Base-by-base conservation (phyloP, 1,139 yeast genomes). In the Blastobotrys petasosporus region DNA sequence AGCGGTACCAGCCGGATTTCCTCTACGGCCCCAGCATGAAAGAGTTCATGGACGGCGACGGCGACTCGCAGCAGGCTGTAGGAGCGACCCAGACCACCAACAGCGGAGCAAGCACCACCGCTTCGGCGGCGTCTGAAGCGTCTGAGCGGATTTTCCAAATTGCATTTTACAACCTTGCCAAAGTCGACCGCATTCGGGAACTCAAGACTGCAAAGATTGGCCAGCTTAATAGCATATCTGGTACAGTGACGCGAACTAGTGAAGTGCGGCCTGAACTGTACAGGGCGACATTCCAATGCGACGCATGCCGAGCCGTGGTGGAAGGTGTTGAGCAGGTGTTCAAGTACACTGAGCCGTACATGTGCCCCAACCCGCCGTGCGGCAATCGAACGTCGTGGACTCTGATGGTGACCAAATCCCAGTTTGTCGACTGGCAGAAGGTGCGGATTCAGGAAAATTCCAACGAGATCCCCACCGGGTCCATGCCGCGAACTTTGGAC, bases 401-500 rank as follows among this genome's bases (percentile, higher is more conserved):
- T 0, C 69, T 94, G 48, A 82, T 85, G 58, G 81, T 90, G 15
- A 66, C 85, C 28, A 87, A 88, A 64, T 86, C 95, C 0, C 87
- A 82, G 53, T 92, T 92, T 59, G 75, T 87, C 52, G 98, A 92
- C 70, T 92, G 99, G 99, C 99, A 92, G 67, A 85, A 86, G 57
- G 94, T 90, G 20, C 77, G 98, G 56, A 85, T 92, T 51, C 99
- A 92, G 64, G 99, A 92, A 63, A 94, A 92, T 61, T 80, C 97
- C 12, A 85, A 76, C 58, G 98, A 92, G 67, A 92, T 92, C 50
- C 99, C 99, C 25, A 88, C 97, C 0, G 99, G 99, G 29, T 87
- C 97, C 2, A 92, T 92, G 99, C 99, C 99, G 32, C 78, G 99
- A 64, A 92, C 97, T 8, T 69, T 92, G 55, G 98, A 92, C 65